A percentile compares a stretch with the other conserved stretches of the same genome.
These are phyloP conservation scores for Solanum tacnaense DNA, from an alignment of 257 asterid genomes.

Conservation along the genomic window DNA sequence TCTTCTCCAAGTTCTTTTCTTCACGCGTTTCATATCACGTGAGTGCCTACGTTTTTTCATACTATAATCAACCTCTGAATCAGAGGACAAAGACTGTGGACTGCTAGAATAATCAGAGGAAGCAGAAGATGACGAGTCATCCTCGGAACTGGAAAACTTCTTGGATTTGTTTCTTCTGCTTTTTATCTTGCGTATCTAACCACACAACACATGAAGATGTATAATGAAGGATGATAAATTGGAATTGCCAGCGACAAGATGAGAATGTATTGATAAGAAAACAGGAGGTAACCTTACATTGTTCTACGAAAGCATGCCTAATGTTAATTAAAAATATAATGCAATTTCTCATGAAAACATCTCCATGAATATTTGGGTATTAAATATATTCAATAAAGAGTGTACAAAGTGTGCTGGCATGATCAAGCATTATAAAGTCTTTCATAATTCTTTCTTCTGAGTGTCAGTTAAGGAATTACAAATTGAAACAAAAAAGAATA, in stretches of 20 bases:
- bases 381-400: not conserved
- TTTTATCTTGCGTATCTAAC: conserved; percentile 41
- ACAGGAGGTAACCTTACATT: not conserved
- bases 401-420: not conserved
- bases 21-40: conserved; percentile 17
- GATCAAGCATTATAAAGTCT: not conserved
- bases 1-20: conserved; percentile 27
- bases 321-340: not conserved
- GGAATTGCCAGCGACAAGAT: not conserved
- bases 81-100: conserved; percentile 40
- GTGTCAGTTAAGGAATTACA: not conserved
- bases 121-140: conserved; percentile 26
- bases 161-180: conserved; percentile 37
- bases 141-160: conserved; percentile 30
- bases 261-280: not conserved
- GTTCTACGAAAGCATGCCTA: not conserved
- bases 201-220: conserved; percentile 2
- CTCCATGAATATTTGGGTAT: not conserved
- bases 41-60: conserved; percentile 24
- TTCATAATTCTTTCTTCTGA: not conserved
- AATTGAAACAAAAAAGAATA: not conserved
- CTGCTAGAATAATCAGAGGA: conserved; percentile 43
- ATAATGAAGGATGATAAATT: not conserved
- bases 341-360: not conserved
- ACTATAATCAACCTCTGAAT: conserved; percentile 19